Evolutionary conservation across 2,329 filamentous ascomycete genomes (phyloP).

Genomic region (Hyphodiscus sp.): DNA sequence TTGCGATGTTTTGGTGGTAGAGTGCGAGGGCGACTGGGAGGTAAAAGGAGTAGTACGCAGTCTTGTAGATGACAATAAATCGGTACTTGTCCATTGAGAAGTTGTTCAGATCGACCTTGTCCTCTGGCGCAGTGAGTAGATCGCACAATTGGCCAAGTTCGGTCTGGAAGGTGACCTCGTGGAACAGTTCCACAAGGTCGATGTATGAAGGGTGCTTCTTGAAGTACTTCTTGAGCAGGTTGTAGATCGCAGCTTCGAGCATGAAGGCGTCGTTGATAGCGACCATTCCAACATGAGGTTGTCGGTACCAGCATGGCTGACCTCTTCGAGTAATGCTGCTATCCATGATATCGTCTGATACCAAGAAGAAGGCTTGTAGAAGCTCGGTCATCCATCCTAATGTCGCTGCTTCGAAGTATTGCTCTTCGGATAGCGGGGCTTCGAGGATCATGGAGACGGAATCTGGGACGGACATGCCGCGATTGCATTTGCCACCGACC

Average conservation of each 20-base stretch:
- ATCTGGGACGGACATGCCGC: conserved; percentile 95
- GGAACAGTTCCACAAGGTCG: conserved; percentile 92
- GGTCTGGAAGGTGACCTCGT: conserved; percentile 88
- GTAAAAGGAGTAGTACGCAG: conserved; percentile 98
- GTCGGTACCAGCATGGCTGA: conserved; percentile 93
- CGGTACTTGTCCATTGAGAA: conserved; percentile 93
- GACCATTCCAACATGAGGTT: conserved; percentile 83
- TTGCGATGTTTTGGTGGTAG: conserved; percentile 77
- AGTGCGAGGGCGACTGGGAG: conserved; percentile 89
- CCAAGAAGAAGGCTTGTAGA: conserved; percentile 97
- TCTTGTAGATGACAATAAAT: conserved; percentile 99
- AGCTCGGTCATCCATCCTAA: conserved; percentile 98
- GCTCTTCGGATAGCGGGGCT: conserved; percentile 64
- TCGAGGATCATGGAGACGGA: conserved; percentile 74
- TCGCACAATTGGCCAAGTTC: conserved; percentile 94
- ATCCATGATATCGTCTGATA: conserved; percentile 99
- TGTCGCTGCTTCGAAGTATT: conserved; percentile 83
- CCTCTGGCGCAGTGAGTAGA: conserved; percentile 90
- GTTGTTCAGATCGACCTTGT: conserved; percentile 85
- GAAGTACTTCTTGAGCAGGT: conserved; percentile 91
- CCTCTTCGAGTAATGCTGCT: conserved; percentile 88
- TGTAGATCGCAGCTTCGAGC: conserved; percentile 86
- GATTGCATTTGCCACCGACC: conserved; percentile 95
- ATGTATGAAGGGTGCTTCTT: conserved; percentile 79
- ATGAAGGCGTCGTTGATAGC: conserved; percentile 99